Base-by-base conservation (phyloP, 169 alveolate genomes). In the Eimeria maxima region DNA sequence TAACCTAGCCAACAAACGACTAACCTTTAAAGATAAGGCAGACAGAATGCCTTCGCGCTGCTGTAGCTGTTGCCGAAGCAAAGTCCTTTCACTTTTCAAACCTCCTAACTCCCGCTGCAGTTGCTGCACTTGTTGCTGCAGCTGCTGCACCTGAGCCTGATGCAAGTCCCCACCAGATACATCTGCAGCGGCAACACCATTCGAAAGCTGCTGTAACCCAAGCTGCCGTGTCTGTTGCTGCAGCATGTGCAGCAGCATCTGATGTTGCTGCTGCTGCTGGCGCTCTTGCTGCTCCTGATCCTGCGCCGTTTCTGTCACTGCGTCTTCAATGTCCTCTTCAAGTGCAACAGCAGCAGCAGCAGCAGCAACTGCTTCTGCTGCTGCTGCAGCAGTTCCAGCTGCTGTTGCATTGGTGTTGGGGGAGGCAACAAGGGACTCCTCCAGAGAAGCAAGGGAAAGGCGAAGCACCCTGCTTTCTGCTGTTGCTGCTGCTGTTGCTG, bases 41-140 rank as follows among this genome's bases (percentile, higher is more conserved):
- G 84, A 74, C 50, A 74, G 50, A 29, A 74, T 44, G n/a, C 42
- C 84, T 16, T 74, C 84, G 20, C 84, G 84, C 57, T 74, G 84
- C 84, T 74, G 84, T 57, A 74, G 53, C 84, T 53, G 60, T 14
- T 53, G 60, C 60, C 60, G 60, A 7, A 53, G 60, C 60, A 53
- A 53, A 53, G 16, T 14, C 16, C 60, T 53, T 53, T 53, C 60
- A 53, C 2, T 53, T 53, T 14, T 53, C 16, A 53, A 14, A 11
- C 16, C 60, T 14, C 16, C 60, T 14, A 53, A 53, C 60, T 53
- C 60, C 60, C 60, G 60, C 60, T 53, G 60, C 60, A 53, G 60
- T 14, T 53, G 60, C 60, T 53, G 60, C 16, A 53, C 60, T 53
- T 53, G 60, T 14, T 53, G 60, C 60, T 53, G 60, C 60, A 53